Conservation (phyloP, 2,329 filamentous ascomycete genomes). For the Arthrobotrys megalospora region DNA sequence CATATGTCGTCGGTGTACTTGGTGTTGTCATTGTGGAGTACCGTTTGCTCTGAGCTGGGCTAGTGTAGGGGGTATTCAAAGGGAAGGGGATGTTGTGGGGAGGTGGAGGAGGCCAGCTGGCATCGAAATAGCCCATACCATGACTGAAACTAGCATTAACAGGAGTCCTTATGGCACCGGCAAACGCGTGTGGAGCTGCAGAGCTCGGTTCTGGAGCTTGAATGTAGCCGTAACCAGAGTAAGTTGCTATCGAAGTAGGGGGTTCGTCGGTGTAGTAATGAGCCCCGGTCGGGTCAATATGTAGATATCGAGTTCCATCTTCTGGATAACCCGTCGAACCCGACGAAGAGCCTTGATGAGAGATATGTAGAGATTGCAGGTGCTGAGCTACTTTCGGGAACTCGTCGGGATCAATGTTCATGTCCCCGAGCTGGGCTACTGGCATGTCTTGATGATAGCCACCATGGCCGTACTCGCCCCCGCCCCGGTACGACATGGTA, state of each 20-base stretch:
- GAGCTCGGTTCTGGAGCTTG: conserved; percentile 37
- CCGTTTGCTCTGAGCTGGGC: conserved; percentile 34
- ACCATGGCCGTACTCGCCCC: conserved; percentile 55
- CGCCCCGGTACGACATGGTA: conserved; percentile 59
- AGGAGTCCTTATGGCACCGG: conserved; percentile 43
- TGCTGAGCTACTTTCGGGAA: conserved; percentile 57
- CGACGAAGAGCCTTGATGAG: conserved; percentile 28
- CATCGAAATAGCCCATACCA: conserved; percentile 60
- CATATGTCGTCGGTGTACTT: conserved; percentile 24
- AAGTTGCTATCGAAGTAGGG: conserved; percentile 37
- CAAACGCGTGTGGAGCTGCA: conserved; percentile 41
- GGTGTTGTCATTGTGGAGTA: conserved; percentile 35
- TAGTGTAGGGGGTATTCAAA: conserved; percentile 20
- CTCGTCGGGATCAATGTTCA: conserved; percentile 57
- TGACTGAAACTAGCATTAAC: conserved; percentile 38
- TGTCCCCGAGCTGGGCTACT: conserved; percentile 49
- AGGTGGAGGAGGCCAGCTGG: conserved; percentile 26
- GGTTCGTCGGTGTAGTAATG: conserved; percentile 51
- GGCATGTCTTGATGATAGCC: conserved; percentile 58
- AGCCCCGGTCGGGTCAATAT: conserved; percentile 30
- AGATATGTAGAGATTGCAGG: conserved; percentile 39
- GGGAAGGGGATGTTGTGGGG: conserved; percentile 17
- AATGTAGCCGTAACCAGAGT: conserved; percentile 55
- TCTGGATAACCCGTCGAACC: conserved; percentile 53
- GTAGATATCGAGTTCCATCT: conserved; percentile 51